Percentiles rank a stretch among this genome's conserved stretches.
These are phyloP conservation scores for Fusarium sambucinum DNA, from an alignment of 2,329 filamentous ascomycete species.

Conservation along the genomic window DNA sequence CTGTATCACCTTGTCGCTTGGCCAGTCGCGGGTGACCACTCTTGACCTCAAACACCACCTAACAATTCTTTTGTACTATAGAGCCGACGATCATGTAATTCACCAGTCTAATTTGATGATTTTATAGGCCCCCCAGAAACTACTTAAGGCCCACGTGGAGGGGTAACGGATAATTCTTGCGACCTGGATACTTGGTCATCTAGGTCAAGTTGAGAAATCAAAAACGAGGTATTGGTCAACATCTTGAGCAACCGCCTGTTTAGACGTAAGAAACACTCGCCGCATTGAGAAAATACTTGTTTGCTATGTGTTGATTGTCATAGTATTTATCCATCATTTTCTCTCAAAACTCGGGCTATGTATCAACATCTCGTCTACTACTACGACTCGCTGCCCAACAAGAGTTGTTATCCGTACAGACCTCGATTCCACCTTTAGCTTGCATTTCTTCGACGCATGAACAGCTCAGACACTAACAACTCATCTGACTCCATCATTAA, in stretches of 20 bases:
- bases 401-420: not conserved
- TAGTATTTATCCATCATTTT: too few species aligned
- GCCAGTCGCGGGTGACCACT: conserved; percentile 18
- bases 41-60: not conserved
- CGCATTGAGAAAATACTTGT: not conserved
- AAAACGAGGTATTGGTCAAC: conserved; percentile 14
- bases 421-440: conserved; percentile 13
- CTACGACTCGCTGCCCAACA: conserved; percentile 13
- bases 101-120: conserved; percentile 4
- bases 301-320: not conserved
- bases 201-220: not conserved
- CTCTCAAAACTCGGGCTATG: too few species aligned
- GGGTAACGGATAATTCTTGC: conserved; percentile 12
- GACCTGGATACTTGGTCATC: not conserved
- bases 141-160: conserved; percentile 43
- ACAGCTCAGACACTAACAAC: conserved; percentile 39
- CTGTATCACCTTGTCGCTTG: conserved; percentile 28
- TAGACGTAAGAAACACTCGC: conserved; percentile 1
- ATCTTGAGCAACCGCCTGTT: conserved; percentile 5
- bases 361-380: not conserved
- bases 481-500: conserved; percentile 29
- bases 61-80: not conserved
- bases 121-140: conserved; percentile 17
- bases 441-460: conserved; percentile 39
- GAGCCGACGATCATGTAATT: conserved; percentile 28